phyloP scores from a whole-genome alignment of 1,284 basidiomycete species.

The Wallemia ichthyophaga region DNA sequence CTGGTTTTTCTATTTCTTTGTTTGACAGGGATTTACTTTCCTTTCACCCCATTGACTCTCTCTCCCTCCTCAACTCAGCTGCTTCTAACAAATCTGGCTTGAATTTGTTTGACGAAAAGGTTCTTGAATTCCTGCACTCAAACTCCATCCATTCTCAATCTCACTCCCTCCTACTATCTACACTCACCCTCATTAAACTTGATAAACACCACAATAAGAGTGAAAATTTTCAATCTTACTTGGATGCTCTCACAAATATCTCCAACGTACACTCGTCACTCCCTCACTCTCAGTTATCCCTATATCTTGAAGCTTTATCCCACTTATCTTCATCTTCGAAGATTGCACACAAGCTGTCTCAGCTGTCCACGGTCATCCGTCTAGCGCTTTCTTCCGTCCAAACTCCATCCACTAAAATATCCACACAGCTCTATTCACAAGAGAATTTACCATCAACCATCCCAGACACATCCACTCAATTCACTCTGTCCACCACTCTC shows the following conservation, averaged over 20 bases:
- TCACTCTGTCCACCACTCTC: background rate
- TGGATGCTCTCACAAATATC: background rate
- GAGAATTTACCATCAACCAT: background rate
- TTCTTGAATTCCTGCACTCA: background rate
- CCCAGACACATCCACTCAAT: background rate
- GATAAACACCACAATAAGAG: background rate
- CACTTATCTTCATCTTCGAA: background rate
- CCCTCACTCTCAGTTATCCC: too few species aligned
- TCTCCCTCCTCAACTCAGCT: background rate
- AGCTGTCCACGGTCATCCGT: background rate
- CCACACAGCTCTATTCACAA: background rate
- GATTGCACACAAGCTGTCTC: background rate
- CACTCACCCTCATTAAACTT: background rate
- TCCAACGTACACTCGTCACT: too few species aligned
- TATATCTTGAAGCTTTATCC: background rate
- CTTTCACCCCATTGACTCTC: background rate
- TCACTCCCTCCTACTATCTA: background rate
- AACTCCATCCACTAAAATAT: background rate
- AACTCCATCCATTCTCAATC: background rate
- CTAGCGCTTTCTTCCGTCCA: background rate
- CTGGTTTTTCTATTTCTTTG: background rate
- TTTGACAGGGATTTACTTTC: background rate
- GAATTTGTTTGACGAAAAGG: background rate
- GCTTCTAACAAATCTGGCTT: background rate
- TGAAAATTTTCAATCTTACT: background rate